Base-by-base conservation (phyloP, 2,329 filamentous ascomycete genomes). In the Botrytis aclada region DNA sequence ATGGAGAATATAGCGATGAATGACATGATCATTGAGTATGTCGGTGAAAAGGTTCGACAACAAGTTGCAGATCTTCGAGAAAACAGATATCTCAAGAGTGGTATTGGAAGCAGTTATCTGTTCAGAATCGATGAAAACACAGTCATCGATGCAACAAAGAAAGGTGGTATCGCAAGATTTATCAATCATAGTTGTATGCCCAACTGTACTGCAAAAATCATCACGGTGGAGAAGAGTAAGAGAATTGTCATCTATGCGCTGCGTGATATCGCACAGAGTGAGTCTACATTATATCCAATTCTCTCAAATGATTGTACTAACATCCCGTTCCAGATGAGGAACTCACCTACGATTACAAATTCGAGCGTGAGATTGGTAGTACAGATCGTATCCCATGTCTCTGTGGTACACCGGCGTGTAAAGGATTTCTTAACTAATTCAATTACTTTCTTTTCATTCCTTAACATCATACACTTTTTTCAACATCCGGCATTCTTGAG, bases 21-120 rank as follows among this genome's bases (percentile, higher is more conserved):
- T 82, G 96, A 99, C 83, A 98, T 99, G 94, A 99, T 99, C 81
- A 99, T 99, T 80, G 96, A 99, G 84, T 99, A 99, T 81, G 96
- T 99, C 18, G 96, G 96, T 74, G 96, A 99, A 84, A 96, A 97
- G 82, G 94, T 99, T 54, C 90, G 96, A 73, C 96, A 99, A 83
- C 94, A 97, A 80, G 96, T 99, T 74, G 95, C 96, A n/a, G 96
- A 99, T 82, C 90, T 98, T 81, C 92, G 96, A 72, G 96, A 99
- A 84, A 89, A 91, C 77, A 90, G 92, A 74, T 99, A 99, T 82
- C 89, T 97, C 76, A 95, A 96, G 85, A 97, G 96, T 81, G 96
- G 96, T 69, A 97, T 99, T 76, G 96, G 96, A 74, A 97, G 94
- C 83, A 97, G 93, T 81, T 99, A 99, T 82, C 88, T 99, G 47